A percentile compares a stretch with the other conserved stretches of the same genome.
Conservation (phyloP, 2,329 filamentous ascomycete species). For the Clarireedia hainanense region DNA sequence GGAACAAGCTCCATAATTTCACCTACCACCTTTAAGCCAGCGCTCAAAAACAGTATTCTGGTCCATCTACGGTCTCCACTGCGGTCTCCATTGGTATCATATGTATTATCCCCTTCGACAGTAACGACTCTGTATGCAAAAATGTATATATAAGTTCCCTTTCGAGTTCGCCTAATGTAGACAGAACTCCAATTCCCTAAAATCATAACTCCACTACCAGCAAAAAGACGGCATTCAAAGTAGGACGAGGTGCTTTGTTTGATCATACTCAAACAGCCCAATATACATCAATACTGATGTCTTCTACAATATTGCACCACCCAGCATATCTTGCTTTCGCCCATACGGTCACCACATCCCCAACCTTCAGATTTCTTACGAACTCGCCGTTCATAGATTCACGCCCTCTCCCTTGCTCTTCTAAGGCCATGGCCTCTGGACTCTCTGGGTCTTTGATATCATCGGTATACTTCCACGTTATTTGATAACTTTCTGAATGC, state of each 20-base stretch:
- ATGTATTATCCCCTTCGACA: too few species aligned
- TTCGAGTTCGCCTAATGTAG: too few species aligned
- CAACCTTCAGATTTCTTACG: conserved; percentile 40
- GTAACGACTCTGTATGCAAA: too few species aligned
- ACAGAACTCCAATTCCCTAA: too few species aligned
- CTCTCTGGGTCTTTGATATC: conserved; percentile 36
- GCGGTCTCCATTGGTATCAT: too few species aligned
- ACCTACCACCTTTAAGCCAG: too few species aligned
- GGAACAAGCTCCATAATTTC: too few species aligned
- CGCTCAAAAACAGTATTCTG: too few species aligned
- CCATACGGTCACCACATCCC: conserved; percentile 18
- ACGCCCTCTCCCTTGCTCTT: conserved; percentile 40
- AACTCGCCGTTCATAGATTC: conserved; percentile 46
- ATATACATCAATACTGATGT: conserved; percentile 48
- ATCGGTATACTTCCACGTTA: conserved; percentile 49
- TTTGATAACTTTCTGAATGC: conserved; percentile 34
- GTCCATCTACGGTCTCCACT: too few species aligned
- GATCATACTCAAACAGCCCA: conserved; percentile 39
- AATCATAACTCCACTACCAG: too few species aligned
- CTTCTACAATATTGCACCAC: conserved; percentile 45
- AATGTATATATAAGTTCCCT: too few species aligned
- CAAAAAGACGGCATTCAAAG: too few species aligned
- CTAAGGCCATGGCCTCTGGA: conserved; percentile 29
- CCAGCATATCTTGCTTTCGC: conserved; percentile 36
- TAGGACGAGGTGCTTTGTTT: neutral